Base-by-base conservation (phyloP, 768 basidiomycete genomes). In the Lactarius quietus region DNA sequence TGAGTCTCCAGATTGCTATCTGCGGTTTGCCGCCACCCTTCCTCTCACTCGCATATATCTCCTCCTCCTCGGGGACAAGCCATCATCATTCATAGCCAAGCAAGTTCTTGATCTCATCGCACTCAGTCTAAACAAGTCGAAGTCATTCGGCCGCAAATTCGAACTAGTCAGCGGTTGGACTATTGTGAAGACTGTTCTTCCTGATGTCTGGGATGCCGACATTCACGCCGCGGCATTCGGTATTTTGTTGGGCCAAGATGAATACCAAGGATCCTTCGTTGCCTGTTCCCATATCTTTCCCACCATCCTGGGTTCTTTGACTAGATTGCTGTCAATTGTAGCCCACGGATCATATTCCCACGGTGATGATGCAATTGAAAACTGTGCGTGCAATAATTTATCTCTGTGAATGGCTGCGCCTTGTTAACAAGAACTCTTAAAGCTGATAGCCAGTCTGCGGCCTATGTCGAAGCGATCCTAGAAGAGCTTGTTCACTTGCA, bases 81-180 rank as follows among this genome's bases (percentile, higher is more conserved):
- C 94, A 0, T 78, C 90, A 0, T 71, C 83, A 14, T 73, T 78
- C 39, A 81, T 88, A 52, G 83, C 84, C 14, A 78, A 82, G 31
- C 83, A 86, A 67, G 79, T 92, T 45, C 78, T 93, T 1, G 75
- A 75, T 1, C 75, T 94, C 23, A 80, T 92, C 10, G 78, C 79
- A 2, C 78, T 87, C 60, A 82, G 86, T 64, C 78, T 88, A 33
- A 76, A 75, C 18, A 74, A 79, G 33, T 86, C 86, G 0, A 72
- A 81, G 12, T 83, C 86, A 2, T 97, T 95, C 77, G 82, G 78
- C 54, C 81, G 88, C 62, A 93, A 91, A 70, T 93, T 96, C 69
- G 94, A 95, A 73, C 78, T 90, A 1, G 86, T 91, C 41, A 88
- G 87, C 59, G 95, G 95, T 10, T 96, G 93, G 89, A 86, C 80